Conservation (phyloP, 1,284 basidiomycete species). For the Kwoniella shivajii region DNA sequence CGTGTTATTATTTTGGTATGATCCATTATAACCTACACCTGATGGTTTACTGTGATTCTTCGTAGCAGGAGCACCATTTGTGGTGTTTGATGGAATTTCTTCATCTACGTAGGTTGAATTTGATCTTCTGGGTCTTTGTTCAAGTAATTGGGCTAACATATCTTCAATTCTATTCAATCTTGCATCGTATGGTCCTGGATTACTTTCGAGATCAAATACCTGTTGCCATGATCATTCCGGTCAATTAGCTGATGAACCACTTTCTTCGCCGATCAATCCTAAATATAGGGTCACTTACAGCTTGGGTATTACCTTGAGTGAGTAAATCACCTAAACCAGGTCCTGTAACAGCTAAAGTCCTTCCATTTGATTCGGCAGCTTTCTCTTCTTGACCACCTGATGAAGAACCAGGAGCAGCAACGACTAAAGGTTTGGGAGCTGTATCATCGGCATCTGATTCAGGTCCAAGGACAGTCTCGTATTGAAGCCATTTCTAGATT, state of each 20-base stretch:
- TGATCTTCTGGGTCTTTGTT: conserved; percentile 24
- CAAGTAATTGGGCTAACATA: conserved; percentile 28
- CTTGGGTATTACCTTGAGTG: conserved; percentile 27
- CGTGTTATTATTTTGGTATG: not conserved
- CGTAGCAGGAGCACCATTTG: not conserved
- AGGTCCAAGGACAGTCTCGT: conserved; percentile 50
- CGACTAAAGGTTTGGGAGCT: not conserved
- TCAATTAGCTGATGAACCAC: not conserved
- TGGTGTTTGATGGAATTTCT: not conserved
- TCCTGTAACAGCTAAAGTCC: conserved; percentile 31
- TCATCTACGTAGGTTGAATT: conserved; percentile 19
- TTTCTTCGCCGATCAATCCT: not conserved
- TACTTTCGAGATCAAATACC: conserved; percentile 36
- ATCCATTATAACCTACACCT: not conserved
- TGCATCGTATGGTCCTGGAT: conserved; percentile 20
- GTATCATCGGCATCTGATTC: conserved; percentile 27
- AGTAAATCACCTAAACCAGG: conserved; percentile 45
- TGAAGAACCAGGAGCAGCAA: not conserved
- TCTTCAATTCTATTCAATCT: conserved; percentile 34
- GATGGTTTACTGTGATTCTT: too few species aligned
- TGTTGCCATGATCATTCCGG: not conserved
- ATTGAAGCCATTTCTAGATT: conserved; percentile 48
- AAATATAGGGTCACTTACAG: conserved; percentile 18
- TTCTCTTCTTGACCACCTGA: conserved; percentile 11
- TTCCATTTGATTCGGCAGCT: conserved; percentile 5